Evolutionary conservation across 495 filamentous ascomycete species (phyloP).

Genomic region (Penicillium argentinense): DNA sequence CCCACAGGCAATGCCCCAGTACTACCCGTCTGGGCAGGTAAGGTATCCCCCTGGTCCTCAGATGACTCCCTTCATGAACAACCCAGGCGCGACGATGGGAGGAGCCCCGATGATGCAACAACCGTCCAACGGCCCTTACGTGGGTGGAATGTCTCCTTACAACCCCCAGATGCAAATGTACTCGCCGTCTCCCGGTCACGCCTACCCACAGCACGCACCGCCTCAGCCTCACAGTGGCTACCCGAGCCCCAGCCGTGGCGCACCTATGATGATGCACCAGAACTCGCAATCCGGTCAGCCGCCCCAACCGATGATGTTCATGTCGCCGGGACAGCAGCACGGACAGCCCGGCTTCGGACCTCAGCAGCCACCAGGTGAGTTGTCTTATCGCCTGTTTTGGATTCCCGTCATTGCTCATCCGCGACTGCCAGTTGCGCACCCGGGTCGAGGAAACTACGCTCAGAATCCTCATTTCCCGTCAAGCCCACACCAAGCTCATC

Average conservation of each 20-base stretch:
- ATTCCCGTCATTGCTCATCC: not conserved
- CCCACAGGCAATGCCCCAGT: no score
- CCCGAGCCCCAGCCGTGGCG: constrained; percentile 75
- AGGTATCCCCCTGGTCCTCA: no score
- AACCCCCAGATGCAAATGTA: constrained; percentile 73
- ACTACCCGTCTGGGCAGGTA: no score
- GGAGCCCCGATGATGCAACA: constrained; percentile 83
- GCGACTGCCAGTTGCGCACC: constrained; percentile 44
- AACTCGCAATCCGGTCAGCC: constrained; percentile 74
- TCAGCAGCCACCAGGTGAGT: constrained; percentile 70
- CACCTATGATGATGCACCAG: constrained; percentile 83
- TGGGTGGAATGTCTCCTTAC: constrained; percentile 55
- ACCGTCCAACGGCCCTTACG: constrained; percentile 58
- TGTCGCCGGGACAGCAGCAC: constrained; percentile 68
- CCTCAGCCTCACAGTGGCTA: constrained; percentile 73
- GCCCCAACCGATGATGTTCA: constrained; percentile 58
- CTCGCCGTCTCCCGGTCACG: constrained; percentile 66
- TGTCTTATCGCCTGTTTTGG: constrained; percentile 4
- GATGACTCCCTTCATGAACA: constrained; percentile 69
- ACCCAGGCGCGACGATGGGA: constrained; percentile 63
- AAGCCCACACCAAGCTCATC: constrained; percentile 65
- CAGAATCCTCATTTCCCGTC: constrained; percentile 62
- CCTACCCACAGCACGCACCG: constrained; percentile 60
- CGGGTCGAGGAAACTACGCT: constrained; percentile 57
- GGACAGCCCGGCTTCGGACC: constrained; percentile 65